These are phyloP conservation scores for Malus domestica DNA, from an alignment of 306 rosid species.

Conservation along the genomic window ASM211411v1 NC_041790.1:32163001-32163500, in stretches of 20 bases:
- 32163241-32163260: neutral
- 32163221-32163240: neutral
- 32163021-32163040: neutral
- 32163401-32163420: too few relatives aligned
- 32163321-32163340: neutral
- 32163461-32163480: too few relatives aligned
- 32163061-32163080: neutral
- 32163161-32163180: too few relatives aligned
- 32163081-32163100: neutral
- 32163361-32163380: neutral
- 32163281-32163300: neutral
- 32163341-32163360: too few relatives aligned
- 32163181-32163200: neutral
- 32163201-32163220: neutral
- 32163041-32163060: neutral
- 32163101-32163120: too few relatives aligned
- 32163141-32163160: neutral
- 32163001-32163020: slow-evolving; percentile 27
- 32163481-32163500: too few relatives aligned
- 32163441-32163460: too few relatives aligned
- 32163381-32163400: neutral
- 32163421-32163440: too few relatives aligned
- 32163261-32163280: neutral
- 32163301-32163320: neutral
- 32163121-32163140: neutral